phyloP scores from a whole-genome alignment of 2,329 filamentous ascomycete genomes.

The Scopulariopsis brevicaulis region DNA sequence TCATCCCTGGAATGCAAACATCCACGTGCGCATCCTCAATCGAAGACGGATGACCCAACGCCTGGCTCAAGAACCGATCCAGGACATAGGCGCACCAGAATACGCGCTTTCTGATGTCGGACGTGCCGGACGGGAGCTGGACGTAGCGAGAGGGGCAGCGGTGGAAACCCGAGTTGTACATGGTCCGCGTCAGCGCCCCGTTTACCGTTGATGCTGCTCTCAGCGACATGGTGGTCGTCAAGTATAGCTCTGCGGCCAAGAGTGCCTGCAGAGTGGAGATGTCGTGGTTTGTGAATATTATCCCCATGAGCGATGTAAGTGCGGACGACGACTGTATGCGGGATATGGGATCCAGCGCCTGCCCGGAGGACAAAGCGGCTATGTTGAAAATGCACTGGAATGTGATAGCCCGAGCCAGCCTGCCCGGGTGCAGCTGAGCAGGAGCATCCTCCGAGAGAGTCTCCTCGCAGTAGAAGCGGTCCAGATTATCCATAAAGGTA shows the following conservation, averaged over 20 bases:
- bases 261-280: constrained; percentile 34
- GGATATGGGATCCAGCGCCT: constrained; percentile 17
- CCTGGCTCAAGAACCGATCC: constrained; percentile 22
- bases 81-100: constrained; percentile 27
- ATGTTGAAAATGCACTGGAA: constrained; percentile 41
- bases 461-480: constrained; percentile 21
- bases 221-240: constrained; percentile 33
- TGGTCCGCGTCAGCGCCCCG: constrained; percentile 30
- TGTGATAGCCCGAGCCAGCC: constrained; percentile 21
- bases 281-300: constrained; percentile 27
- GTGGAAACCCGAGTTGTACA: constrained; percentile 37
- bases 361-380: constrained; percentile 19
- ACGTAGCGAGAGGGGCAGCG: constrained; percentile 37
- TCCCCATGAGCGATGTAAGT: constrained; percentile 22
- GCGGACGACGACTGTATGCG: constrained; percentile 23
- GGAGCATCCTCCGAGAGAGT: constrained; percentile 6
- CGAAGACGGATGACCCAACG: constrained; percentile 21
- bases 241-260: constrained; percentile 33
- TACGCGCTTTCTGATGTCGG: constrained; percentile 25
- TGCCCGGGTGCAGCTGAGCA: constrained; percentile 5
- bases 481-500: constrained; percentile 30
- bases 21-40: constrained; percentile 24
- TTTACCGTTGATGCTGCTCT: constrained; percentile 34
- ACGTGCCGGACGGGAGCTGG: constrained; percentile 21
- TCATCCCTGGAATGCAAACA: constrained; percentile 19